Base-by-base conservation (phyloP, 495 filamentous ascomycete species). In the Trichoderma asperelloides region DNA sequence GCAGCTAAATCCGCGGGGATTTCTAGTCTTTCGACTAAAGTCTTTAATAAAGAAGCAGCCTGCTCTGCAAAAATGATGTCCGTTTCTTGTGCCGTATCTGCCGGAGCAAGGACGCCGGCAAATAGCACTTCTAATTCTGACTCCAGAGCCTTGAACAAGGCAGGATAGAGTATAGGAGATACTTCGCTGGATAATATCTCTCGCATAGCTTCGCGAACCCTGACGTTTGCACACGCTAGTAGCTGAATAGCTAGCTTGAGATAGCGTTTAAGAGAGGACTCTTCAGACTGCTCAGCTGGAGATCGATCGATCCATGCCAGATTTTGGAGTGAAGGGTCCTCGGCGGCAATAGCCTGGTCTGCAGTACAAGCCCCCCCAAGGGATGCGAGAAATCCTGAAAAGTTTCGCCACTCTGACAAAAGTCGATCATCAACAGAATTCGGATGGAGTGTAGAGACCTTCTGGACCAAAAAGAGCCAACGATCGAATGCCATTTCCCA, bases 291-390 rank as follows among this genome's bases (percentile, higher is more conserved):
- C 45, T 87, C 86, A 8, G 83, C 80, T 13, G 83, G 81, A 28
- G 86, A 73, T 40, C 84, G 77, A 72, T 87, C 85, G 67, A 89
- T 88, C 86, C 86, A 89, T 66, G 79, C 77, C 11, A 88, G 72
- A 18, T 85, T 85, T 23, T 80, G 79, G 55, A 87, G 74, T 6
- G 81, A 77, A 33, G 83, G 75, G 65, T 89, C 86, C 67, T 87
- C 86, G 16, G 80, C 71, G 41, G 77, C 72, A 64, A 78, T 70
- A 65, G 80, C 78, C 69, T 85, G 81, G 66, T 86, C 82, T 5
- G 86, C 84, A n/a, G 86, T 86, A 72, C 86, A 89, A 64, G 83
- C 80, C 5, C 86, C 86, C n/a, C 85, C 86, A 41, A 89, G 76
- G 3, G 86, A 87, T 23, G 86, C 86, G 18, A 89, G 80, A 71